Evolutionary conservation across 1,284 basidiomycete genomes (phyloP), one percentile per base, ranked within the genome.

Genomic region (Albatrellus sp.): DNA sequence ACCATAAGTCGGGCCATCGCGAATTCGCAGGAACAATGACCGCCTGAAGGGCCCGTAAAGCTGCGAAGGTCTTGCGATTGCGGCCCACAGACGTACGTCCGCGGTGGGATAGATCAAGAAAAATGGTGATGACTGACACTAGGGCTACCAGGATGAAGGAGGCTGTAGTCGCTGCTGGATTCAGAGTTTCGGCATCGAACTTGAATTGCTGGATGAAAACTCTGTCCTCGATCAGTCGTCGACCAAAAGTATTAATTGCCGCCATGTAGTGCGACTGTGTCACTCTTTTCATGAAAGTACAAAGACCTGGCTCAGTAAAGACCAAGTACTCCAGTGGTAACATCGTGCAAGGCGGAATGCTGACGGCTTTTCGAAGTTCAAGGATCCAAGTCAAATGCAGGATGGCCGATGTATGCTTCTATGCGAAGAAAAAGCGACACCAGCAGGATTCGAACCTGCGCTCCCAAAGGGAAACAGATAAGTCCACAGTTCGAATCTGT

Each of bases 391-490:
- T 24, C 24, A 24, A 24, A 7, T 24, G 24, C 24, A 4, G 24
- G 24, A 7, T 24, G 7, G 24, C 24, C 24, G 7, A 24, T 24
- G 24, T 24, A 24, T 4, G 24, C 7, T 3, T 7, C 7, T 24
- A 24, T 24, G 24, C 24, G 24, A 24, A 24, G 24, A 24, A 24
- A 24, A 24, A 24, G 24, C 49, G 52, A 53, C 52, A 52, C 48
- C 52, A 54, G 50, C 52, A 55, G 50, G 51, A 53, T 53, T 52
- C 48, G 53, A 51, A 53, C 50, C 55, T 55, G 45, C 55, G 66
- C 62, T 55, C 65, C 60, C 61, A 36, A 56, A 68, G 63, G 60
- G 64, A 56, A 63, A 63, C 64, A 63, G 61, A 63, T 66, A 41
- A 29, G 51, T 52, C 44, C 14, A 11, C 6, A 31, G 40, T 65